Conservation (phyloP, 345 rosid genomes). For the Eucalyptus sp. region DNA sequence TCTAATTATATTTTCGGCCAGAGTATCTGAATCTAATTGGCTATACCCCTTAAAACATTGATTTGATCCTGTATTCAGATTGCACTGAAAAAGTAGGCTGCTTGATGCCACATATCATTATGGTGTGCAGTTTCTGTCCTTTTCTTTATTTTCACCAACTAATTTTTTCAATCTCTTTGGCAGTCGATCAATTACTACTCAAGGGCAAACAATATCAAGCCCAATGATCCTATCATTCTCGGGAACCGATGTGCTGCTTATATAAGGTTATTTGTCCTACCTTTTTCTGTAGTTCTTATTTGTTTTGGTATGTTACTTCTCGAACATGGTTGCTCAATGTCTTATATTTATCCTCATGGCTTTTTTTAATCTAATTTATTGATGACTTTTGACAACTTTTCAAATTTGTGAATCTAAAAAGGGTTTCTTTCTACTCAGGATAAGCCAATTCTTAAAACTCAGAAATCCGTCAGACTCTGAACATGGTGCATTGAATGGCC, state of each 20-base stretch:
- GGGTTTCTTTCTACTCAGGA: constrained; percentile 31
- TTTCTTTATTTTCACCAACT: not conserved
- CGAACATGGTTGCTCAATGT: not conserved
- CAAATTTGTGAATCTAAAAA: not conserved
- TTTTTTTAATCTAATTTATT: not conserved
- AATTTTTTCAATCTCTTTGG: not conserved
- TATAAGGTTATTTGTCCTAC: constrained; percentile 38
- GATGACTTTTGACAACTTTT: not conserved
- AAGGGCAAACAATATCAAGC: constrained; percentile 65
- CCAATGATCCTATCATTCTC: constrained; percentile 64
- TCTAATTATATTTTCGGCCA: not conserved
- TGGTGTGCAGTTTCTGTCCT: not conserved
- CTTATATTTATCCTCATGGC: not conserved
- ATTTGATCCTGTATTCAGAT: not conserved
- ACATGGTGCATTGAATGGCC: constrained; percentile 58
- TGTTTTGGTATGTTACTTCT: not conserved
- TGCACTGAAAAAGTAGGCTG: not conserved
- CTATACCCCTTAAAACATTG: not conserved
- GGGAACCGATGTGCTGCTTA: constrained; percentile 77
- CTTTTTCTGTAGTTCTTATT: not conserved
- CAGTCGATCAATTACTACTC: constrained; percentile 75
- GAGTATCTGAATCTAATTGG: not conserved
- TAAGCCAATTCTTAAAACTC: constrained; percentile 62
- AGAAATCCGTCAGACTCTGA: constrained; percentile 73
- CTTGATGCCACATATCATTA: not conserved